A percentile compares a stretch with the other conserved stretches of the same genome.
Evolutionary conservation across 345 rosid species (phyloP).

Genomic region (Eucalyptus viminalis): DNA sequence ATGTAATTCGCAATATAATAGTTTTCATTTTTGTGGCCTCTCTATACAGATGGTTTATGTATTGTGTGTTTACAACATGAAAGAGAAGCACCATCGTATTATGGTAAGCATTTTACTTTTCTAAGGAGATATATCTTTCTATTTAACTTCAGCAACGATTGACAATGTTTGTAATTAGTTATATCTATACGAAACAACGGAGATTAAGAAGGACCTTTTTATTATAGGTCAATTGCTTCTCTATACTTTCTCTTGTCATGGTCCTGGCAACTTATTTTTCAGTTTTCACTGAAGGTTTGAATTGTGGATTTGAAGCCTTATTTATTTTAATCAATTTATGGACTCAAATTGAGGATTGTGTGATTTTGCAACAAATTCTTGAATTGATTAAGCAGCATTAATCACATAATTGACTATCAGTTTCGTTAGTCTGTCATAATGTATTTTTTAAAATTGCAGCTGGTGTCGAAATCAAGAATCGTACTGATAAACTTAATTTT

Average conservation of each 20-base stretch:
- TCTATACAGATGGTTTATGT: conserved; percentile 90
- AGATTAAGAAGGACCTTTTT: not conserved
- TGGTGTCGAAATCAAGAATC: not conserved
- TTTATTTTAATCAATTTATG: not conserved
- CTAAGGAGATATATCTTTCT: not conserved
- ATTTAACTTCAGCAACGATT: not conserved
- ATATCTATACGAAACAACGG: not conserved
- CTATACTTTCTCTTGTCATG: not conserved
- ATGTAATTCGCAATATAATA: not conserved
- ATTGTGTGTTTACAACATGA: conserved; percentile 83
- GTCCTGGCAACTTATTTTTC: not conserved
- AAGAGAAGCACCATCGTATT: conserved; percentile 79
- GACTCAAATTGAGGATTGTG: not conserved
- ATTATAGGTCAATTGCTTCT: not conserved
- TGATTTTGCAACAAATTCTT: not conserved
- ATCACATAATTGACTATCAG: not conserved
- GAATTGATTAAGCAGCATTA: not conserved
- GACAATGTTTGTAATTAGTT: not conserved
- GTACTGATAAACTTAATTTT: not conserved
- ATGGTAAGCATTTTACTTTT: conserved; percentile 36
- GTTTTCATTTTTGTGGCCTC: not conserved
- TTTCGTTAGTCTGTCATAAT: not conserved
- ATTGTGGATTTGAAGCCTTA: not conserved
- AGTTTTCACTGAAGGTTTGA: not conserved
- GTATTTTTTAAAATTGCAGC: not conserved